A percentile compares a stretch with the other conserved stretches of the same genome.
Conservation (phyloP, 805 yeast genomes). For the Wickerhamiella brachini region DNA sequence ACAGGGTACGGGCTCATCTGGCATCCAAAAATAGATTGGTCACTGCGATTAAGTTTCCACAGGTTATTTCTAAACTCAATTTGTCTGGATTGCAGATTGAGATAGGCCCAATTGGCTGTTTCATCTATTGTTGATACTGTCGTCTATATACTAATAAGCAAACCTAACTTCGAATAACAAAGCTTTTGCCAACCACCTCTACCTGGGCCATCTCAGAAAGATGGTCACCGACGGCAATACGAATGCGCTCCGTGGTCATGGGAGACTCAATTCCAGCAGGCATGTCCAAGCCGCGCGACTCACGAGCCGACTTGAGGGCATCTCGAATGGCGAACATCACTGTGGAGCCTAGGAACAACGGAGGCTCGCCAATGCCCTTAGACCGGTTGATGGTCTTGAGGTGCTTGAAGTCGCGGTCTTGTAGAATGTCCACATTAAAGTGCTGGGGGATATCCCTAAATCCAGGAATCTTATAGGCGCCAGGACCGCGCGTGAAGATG, state of each 20-base stretch:
- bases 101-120: too few relatives aligned
- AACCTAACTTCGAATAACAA: conserved; percentile 12
- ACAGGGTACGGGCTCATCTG: neutral
- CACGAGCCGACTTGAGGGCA: conserved; percentile 29
- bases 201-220: conserved; percentile 24
- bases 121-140: too few relatives aligned
- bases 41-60: neutral
- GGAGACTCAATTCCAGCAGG: conserved; percentile 25
- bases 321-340: conserved; percentile 34
- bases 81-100: too few relatives aligned
- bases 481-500: conserved; percentile 35
- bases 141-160: too few relatives aligned
- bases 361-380: conserved; percentile 40
- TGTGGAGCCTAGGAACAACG: conserved; percentile 32
- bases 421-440: conserved; percentile 30
- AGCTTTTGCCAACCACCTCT: conserved; percentile 12
- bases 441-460: conserved; percentile 35
- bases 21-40: neutral
- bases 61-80: neutral
- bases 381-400: conserved; percentile 32
- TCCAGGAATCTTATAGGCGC: conserved; percentile 37
- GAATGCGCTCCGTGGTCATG: conserved; percentile 32
- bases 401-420: conserved; percentile 31
- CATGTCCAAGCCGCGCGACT: conserved; percentile 20
- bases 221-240: conserved; percentile 29